Percentiles rank a stretch among this genome's conserved stretches.
These are phyloP conservation scores for Trichosporon sp. DNA, from an alignment of 1,284 basidiomycete species.

Conservation along the genomic window DNA sequence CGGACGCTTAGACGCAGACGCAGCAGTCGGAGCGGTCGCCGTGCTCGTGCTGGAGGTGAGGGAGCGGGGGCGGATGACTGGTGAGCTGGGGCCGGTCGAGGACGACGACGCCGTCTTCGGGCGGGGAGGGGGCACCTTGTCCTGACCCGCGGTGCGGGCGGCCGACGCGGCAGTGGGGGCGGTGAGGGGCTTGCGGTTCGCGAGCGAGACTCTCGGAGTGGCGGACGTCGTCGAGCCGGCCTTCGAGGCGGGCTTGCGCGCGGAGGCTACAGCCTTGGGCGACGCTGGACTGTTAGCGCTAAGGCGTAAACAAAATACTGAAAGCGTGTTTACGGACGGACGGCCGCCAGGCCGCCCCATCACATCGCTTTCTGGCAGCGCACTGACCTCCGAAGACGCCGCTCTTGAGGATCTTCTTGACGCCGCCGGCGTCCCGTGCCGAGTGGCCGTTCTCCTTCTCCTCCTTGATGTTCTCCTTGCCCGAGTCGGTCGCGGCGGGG, in stretches of 20 bases:
- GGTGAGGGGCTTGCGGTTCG: constrained; percentile 21
- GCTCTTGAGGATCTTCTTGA: constrained; percentile 43
- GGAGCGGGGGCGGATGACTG: constrained; percentile 6
- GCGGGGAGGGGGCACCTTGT: constrained; percentile 1
- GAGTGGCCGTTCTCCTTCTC: constrained; percentile 13
- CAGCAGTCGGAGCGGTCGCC: neutral
- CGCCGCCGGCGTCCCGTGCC: constrained; percentile 25
- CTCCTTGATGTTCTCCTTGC: constrained; percentile 16
- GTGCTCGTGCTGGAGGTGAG: constrained; percentile 14
- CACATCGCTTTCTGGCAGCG: neutral
- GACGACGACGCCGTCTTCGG: constrained; percentile 19
- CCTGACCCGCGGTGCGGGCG: constrained; percentile 11
- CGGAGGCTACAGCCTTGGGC: constrained; percentile 14
- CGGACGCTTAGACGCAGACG: neutral
- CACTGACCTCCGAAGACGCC: constrained; percentile 44
- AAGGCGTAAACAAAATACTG: neutral
- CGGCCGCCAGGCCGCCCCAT: neutral
- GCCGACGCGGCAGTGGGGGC: constrained; percentile 21
- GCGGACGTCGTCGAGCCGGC: constrained; percentile 3
- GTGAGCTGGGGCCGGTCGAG: constrained; percentile 18
- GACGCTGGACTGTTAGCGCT: constrained; percentile 4
- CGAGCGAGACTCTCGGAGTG: constrained; percentile 16
- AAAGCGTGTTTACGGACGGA: neutral
- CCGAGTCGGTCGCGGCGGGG: constrained; percentile 1
- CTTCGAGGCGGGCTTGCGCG: constrained; percentile 15